phyloP scores from a whole-genome alignment of 768 basidiomycete species.

The Hericium erinaceus region DNA sequence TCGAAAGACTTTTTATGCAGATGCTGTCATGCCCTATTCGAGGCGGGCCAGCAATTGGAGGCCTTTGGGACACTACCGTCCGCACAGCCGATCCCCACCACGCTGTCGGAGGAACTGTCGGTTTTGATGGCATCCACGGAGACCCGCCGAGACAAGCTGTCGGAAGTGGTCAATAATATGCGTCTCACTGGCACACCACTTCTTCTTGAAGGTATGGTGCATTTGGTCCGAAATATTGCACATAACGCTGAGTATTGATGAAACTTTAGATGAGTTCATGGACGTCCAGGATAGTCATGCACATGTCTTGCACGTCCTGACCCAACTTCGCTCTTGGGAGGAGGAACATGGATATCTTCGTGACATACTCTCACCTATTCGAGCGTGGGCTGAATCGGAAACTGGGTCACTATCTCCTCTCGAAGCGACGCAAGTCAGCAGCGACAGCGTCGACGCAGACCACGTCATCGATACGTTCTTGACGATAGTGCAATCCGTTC shows the following conservation, averaged over 20 bases:
- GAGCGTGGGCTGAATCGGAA: constrained; percentile 21
- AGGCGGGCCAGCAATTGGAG: background rate
- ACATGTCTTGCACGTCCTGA: background rate
- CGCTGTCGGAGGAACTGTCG: background rate
- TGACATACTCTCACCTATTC: constrained; percentile 25
- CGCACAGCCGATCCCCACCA: background rate
- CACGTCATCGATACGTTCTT: constrained; percentile 54
- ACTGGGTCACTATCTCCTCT: background rate
- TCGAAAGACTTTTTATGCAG: constrained; percentile 24
- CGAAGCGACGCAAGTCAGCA: background rate
- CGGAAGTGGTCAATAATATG: constrained; percentile 16
- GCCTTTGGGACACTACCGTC: background rate
- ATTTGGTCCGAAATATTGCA: background rate
- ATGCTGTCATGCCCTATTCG: constrained; percentile 23
- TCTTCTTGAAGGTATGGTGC: constrained; percentile 28
- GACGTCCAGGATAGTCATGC: background rate
- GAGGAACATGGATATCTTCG: constrained; percentile 16
- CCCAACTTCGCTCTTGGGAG: constrained; percentile 7
- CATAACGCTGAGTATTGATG: background rate
- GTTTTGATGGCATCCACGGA: background rate
- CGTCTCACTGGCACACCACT: constrained; percentile 22
- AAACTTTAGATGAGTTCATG: constrained; percentile 5
- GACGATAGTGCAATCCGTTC: constrained; percentile 53
- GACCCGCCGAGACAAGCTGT: constrained; percentile 16
- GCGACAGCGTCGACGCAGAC: constrained; percentile 23